phyloP scores from a whole-genome alignment of 208 protist genomes.

The Naegleria fowleri region DNA sequence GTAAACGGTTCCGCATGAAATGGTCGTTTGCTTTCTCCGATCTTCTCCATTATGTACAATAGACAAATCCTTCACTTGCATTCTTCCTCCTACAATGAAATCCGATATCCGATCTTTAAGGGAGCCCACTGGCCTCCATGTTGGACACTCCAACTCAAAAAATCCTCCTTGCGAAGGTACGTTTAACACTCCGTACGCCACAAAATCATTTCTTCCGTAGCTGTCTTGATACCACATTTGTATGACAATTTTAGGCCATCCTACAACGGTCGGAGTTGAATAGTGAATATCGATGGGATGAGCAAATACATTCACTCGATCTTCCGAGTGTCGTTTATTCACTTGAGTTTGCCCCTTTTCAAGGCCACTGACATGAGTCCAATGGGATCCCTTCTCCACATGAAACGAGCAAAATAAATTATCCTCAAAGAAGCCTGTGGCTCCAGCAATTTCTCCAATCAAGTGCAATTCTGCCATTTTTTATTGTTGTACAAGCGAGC shows the following conservation, averaged over 20 bases:
- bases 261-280: conserved; percentile 26
- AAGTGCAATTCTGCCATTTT: conserved; percentile 69
- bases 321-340: conserved; percentile 48
- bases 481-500: background rate
- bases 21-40: conserved; percentile 69
- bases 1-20: conserved; percentile 60
- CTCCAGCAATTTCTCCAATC: conserved; percentile 64
- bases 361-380: conserved; percentile 61
- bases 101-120: conserved; percentile 57
- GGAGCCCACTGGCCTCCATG: conserved; percentile 49
- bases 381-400: conserved; percentile 62
- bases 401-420: conserved; percentile 72
- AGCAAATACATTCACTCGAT: conserved; percentile 58
- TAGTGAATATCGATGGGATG: conserved; percentile 76
- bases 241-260: conserved; percentile 75
- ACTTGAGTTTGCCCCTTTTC: conserved; percentile 70
- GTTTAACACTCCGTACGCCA: conserved; percentile 70
- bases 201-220: conserved; percentile 72
- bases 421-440: conserved; percentile 56
- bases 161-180: conserved; percentile 55
- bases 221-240: conserved; percentile 75
- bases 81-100: conserved; percentile 64
- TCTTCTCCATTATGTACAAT: conserved; percentile 70
- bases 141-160: conserved; percentile 49
- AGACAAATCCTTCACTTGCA: conserved; percentile 66